Percentiles rank a stretch among this genome's conserved stretches.
These are phyloP conservation scores for Vanrija humicola DNA, from an alignment of 1,284 basidiomycete species.

Conservation along the genomic window DNA sequence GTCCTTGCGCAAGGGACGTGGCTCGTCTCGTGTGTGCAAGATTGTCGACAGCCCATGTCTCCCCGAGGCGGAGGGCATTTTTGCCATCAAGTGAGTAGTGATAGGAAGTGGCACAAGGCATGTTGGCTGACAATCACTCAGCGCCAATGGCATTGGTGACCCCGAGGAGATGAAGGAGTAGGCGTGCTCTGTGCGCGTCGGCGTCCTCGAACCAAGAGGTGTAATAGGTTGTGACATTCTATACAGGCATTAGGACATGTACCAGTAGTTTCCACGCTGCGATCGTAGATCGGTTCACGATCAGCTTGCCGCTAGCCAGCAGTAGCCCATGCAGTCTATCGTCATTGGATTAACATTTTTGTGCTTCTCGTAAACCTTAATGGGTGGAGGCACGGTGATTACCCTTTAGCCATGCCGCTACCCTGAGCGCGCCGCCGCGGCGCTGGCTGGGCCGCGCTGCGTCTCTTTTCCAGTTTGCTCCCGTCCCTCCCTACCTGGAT, in stretches of 20 bases:
- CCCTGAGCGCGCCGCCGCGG: too few relatives aligned
- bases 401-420: too few relatives aligned
- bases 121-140: constrained; percentile 10
- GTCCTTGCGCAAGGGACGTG: constrained; percentile 89
- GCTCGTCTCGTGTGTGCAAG: constrained; percentile 89
- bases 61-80: constrained; percentile 93
- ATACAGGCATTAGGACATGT: neutral
- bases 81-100: constrained; percentile 69
- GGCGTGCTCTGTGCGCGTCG: neutral
- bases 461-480: too few relatives aligned
- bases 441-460: too few relatives aligned
- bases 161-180: constrained; percentile 73
- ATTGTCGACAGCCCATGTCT: constrained; percentile 98
- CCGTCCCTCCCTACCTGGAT: too few relatives aligned
- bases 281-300: too few relatives aligned
- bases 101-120: neutral
- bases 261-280: neutral
- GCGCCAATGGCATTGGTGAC: constrained; percentile 77
- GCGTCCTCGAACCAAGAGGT: neutral
- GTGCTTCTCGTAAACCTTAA: too few relatives aligned
- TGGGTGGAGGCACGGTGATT: too few relatives aligned
- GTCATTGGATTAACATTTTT: too few relatives aligned
- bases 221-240: neutral
- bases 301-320: too few relatives aligned
- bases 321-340: too few relatives aligned